Percentiles rank a stretch among this genome's conserved stretches.
Conservation (phyloP, 805 yeast genomes). For the Cyberlindnera nakhonratchasimensis region DNA sequence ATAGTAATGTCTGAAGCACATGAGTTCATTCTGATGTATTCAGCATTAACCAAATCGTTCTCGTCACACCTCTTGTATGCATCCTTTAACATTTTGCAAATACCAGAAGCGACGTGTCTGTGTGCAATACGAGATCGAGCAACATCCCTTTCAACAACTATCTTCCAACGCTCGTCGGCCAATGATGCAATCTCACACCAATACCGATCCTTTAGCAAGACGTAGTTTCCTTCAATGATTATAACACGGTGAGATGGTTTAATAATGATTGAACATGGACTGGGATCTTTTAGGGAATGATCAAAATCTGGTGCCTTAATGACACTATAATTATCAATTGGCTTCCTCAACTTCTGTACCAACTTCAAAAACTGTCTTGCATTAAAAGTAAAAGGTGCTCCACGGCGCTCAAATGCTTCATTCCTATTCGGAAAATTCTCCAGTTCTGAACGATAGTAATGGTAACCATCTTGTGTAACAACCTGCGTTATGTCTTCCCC, state of each 20-base stretch:
- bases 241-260: slow-evolving; percentile 15
- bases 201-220: slow-evolving; percentile 15
- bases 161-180: slow-evolving; percentile 16
- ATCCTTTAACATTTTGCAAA: slow-evolving; percentile 3
- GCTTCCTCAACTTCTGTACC: slow-evolving; percentile 11
- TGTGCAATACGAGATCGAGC: slow-evolving; percentile 10
- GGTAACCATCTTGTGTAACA: slow-evolving; percentile 75
- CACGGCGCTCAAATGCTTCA: slow-evolving; percentile 62
- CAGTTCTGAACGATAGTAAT: slow-evolving; percentile 49
- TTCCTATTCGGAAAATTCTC: slow-evolving; percentile 49
- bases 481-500: slow-evolving; percentile 34
- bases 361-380: slow-evolving; percentile 19
- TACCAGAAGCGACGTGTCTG: slow-evolving; percentile 12
- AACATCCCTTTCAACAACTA: slow-evolving; percentile 4
- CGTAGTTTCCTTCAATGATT: slow-evolving; percentile 21
- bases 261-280: slow-evolving; percentile 8
- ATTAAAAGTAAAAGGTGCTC: slow-evolving; percentile 85
- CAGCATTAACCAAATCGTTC: slow-evolving; percentile 13
- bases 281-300: slow-evolving; percentile 21
- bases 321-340: slow-evolving; percentile 6
- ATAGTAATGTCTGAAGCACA: slow-evolving; percentile 8
- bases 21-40: slow-evolving; percentile 9
- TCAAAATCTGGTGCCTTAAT: slow-evolving; percentile 18
- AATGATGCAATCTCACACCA: slow-evolving; percentile 15
- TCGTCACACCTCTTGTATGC: slow-evolving; percentile 9